phyloP scores from a whole-genome alignment of 495 filamentous ascomycete species.

The Aspergillus steynii region DNA sequence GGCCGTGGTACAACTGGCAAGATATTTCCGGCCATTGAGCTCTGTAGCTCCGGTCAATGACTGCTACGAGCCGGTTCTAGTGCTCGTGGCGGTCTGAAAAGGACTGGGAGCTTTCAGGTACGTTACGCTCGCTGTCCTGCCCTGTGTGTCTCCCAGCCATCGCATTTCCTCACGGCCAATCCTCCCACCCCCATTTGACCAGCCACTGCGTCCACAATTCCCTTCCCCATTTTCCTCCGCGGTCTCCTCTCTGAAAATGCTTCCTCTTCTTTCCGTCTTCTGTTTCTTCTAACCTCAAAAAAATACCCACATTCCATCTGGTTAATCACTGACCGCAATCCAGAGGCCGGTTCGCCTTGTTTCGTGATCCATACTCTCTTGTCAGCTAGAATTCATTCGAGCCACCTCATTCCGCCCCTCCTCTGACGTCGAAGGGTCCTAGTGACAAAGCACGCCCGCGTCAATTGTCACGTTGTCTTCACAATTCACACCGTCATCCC shows the following conservation, averaged over 20 bases:
- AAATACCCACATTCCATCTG: constrained; percentile 31
- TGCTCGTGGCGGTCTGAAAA: constrained; percentile 28
- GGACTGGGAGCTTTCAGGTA: constrained; percentile 5
- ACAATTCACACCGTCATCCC: constrained; percentile 19
- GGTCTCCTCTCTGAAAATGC: constrained; percentile 14
- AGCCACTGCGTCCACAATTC: constrained; percentile 21
- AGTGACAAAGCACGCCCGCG: not conserved
- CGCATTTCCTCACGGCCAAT: constrained; percentile 21
- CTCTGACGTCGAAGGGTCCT: not conserved
- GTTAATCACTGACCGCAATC: constrained; percentile 13
- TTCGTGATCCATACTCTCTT: constrained; percentile 14
- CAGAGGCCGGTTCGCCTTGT: constrained; percentile 11
- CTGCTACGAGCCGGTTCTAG: constrained; percentile 16
- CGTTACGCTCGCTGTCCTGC: not conserved
- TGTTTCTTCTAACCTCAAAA: constrained; percentile 13
- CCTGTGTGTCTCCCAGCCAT: constrained; percentile 24
- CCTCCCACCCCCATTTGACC: constrained; percentile 28
- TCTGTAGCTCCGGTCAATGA: constrained; percentile 21
- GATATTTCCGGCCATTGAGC: constrained; percentile 18
- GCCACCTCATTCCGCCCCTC: not conserved
- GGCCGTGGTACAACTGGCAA: not conserved
- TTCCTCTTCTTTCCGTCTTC: constrained; percentile 9
- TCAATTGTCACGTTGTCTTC: constrained; percentile 39
- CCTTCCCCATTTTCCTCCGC: constrained; percentile 13
- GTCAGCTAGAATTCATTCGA: not conserved